These are phyloP conservation scores for Pisolithus microcarpus DNA, from an alignment of 768 basidiomycete genomes.

Conservation along the genomic window DNA sequence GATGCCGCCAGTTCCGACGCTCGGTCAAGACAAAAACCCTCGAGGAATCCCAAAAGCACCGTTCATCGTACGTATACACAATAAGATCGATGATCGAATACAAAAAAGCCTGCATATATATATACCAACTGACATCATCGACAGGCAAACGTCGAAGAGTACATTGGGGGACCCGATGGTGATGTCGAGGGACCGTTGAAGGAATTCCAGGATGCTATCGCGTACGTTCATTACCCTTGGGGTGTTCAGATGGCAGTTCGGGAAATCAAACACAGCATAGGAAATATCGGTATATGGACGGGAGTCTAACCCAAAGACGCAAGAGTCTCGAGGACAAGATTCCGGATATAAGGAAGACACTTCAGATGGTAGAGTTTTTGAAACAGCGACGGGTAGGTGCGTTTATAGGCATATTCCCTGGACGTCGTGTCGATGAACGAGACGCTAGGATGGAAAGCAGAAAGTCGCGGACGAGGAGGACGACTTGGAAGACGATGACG, in stretches of 20 bases:
- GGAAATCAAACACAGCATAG: conserved; percentile 40
- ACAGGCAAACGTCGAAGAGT: conserved; percentile 82
- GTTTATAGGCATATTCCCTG: background rate
- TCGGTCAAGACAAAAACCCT: conserved; percentile 58
- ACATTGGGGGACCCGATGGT: conserved; percentile 71
- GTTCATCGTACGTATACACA: conserved; percentile 67
- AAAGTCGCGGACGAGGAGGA: conserved; percentile 31
- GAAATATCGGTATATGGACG: conserved; percentile 98
- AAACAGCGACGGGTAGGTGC: conserved; percentile 59
- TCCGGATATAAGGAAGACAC: conserved; percentile 89
- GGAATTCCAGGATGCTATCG: conserved; percentile 85
- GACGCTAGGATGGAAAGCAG: conserved; percentile 51
- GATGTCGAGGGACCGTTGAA: conserved; percentile 74
- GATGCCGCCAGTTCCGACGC: conserved; percentile 25
- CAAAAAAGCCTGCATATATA: no score
- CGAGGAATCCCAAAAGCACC: conserved; percentile 93
- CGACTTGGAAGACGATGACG: conserved; percentile 43
- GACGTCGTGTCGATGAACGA: background rate
- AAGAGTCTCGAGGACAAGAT: conserved; percentile 87
- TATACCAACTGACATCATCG: background rate
- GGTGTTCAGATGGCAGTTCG: conserved; percentile 7
- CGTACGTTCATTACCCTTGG: conserved; percentile 48
- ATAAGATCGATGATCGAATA: background rate
- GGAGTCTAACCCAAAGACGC: conserved; percentile 70
- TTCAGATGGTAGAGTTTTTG: conserved; percentile 82